A percentile compares a stretch with the other conserved stretches of the same genome.
Evolutionary conservation across 2,329 filamentous ascomycete genomes (phyloP).

Genomic region (Neocucurbitaria cava): DNA sequence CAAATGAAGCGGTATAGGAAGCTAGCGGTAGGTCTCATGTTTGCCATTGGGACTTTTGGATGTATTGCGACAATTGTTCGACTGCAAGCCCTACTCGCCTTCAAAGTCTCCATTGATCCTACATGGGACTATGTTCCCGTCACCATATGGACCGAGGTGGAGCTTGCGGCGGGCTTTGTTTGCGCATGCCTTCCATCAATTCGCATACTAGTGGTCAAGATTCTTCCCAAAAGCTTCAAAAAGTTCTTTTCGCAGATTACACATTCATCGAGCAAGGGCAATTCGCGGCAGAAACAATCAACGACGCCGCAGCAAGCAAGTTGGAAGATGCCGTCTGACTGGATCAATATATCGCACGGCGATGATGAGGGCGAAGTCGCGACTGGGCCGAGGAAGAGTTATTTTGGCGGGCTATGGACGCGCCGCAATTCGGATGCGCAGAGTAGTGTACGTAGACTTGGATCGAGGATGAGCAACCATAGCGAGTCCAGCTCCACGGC

Average conservation of each 20-base stretch:
- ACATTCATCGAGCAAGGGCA: conserved; percentile 8
- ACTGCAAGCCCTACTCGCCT: conserved; percentile 25
- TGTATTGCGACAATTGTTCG: conserved; percentile 37
- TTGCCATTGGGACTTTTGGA: conserved; percentile 35
- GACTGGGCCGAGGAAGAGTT: conserved; percentile 4
- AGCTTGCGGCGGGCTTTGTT: conserved; percentile 29
- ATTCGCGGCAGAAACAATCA: background rate
- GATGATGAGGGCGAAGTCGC: background rate
- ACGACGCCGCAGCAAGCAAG: background rate
- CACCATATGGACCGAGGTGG: conserved; percentile 34
- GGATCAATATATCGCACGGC: conserved; percentile 11
- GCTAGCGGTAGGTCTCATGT: conserved; percentile 34
- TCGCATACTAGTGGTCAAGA: conserved; percentile 22
- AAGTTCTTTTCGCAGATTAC: conserved; percentile 15
- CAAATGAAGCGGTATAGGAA: conserved; percentile 31
- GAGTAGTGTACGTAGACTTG: conserved; percentile 4
- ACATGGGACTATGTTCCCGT: conserved; percentile 36
- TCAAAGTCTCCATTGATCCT: conserved; percentile 33
- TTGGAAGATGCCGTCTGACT: conserved; percentile 14
- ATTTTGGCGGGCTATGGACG: conserved; percentile 14
- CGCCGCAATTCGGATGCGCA: conserved; percentile 5
- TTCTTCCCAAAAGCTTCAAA: conserved; percentile 17
- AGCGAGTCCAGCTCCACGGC: conserved; percentile 8
- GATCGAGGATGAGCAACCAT: conserved; percentile 19
- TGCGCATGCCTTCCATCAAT: conserved; percentile 35